A percentile compares a stretch with the other conserved stretches of the same genome.
phyloP scores from a whole-genome alignment of 768 basidiomycete genomes.

The Gelatoporia subvermispora region DNA sequence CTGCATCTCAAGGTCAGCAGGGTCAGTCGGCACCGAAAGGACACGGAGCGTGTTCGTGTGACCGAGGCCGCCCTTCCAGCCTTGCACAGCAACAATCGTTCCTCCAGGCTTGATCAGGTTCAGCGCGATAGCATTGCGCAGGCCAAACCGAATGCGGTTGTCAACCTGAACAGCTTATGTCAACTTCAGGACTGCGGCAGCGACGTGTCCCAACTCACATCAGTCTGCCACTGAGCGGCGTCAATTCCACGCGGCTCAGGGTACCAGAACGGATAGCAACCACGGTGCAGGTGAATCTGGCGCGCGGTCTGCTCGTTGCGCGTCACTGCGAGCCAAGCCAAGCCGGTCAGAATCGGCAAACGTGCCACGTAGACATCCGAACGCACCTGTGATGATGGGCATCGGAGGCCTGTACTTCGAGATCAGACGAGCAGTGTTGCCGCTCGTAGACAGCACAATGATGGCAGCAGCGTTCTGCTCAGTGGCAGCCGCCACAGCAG shows the following conservation, averaged over 20 bases:
- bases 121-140: constrained; percentile 76
- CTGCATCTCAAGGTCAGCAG: constrained; percentile 73
- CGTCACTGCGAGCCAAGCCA: constrained; percentile 55
- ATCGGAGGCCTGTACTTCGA: constrained; percentile 94
- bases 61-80: constrained; percentile 98
- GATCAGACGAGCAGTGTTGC: constrained; percentile 91
- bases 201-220: constrained; percentile 50
- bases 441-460: constrained; percentile 93
- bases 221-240: constrained; percentile 92
- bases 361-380: background rate
- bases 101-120: constrained; percentile 85
- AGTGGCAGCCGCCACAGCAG: constrained; percentile 90
- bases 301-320: constrained; percentile 94
- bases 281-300: constrained; percentile 95
- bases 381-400: constrained; percentile 90
- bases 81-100: constrained; percentile 92
- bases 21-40: constrained; percentile 76
- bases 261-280: constrained; percentile 97
- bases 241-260: constrained; percentile 87
- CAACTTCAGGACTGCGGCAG: constrained; percentile 4
- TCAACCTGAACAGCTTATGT: constrained; percentile 51
- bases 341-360: constrained; percentile 1
- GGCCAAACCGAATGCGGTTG: constrained; percentile 85
- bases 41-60: constrained; percentile 91
- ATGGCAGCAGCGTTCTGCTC: constrained; percentile 96